Evolutionary conservation across 371 early-diverging fungal genomes (phyloP), one percentile per base, ranked within the genome.

Genomic region (Blakeslea trispora): DNA sequence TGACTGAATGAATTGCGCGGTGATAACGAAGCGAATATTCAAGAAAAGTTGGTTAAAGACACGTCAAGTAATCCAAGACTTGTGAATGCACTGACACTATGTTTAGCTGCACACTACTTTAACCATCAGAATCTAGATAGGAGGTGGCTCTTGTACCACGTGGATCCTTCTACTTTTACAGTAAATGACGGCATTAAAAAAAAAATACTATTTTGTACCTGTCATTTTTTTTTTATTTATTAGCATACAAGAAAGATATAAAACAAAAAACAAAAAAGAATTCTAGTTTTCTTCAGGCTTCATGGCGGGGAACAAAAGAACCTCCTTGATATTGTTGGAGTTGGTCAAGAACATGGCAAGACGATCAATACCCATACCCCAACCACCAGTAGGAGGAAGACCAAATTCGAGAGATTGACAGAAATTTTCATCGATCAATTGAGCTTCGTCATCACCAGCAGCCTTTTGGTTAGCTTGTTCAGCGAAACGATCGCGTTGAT

Each of bases 361-460:
- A 64, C 99, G 92, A 79, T 99, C 99, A 57, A 99, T 90, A 65
- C 99, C 99, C 84, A 99, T 85, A 64, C 99, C 99, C 93, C 94
- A 96, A 58, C 97, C 97, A 72, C 90, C 92, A 19, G 99, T 99
- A 42, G 99, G 99, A 37, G 99, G 99, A 61, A 99, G 82, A 52
- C 99, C 99, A 71, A 94, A 99, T 82, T 99, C 99, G 39, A 99
- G 85, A 17, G 98, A 89, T 57, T 90, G 91, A 82, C 97, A 96
- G 80, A 99, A 99, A 74, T 86, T 93, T 80, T 99, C 99, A 71
- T 99, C 99, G 55, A 98, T 89, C 66, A 94, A 70, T 85, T 99
- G 99, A 17, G 99, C 99, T 79, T 99, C 99, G 63, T 98, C 99
- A 71, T 99, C 99, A 66, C 99, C 99, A 60, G 95, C 97, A 57